A percentile compares a stretch with the other conserved stretches of the same genome.
Conservation (phyloP, 2,329 filamentous ascomycete species). For the Diaporthe amygdali region DNA sequence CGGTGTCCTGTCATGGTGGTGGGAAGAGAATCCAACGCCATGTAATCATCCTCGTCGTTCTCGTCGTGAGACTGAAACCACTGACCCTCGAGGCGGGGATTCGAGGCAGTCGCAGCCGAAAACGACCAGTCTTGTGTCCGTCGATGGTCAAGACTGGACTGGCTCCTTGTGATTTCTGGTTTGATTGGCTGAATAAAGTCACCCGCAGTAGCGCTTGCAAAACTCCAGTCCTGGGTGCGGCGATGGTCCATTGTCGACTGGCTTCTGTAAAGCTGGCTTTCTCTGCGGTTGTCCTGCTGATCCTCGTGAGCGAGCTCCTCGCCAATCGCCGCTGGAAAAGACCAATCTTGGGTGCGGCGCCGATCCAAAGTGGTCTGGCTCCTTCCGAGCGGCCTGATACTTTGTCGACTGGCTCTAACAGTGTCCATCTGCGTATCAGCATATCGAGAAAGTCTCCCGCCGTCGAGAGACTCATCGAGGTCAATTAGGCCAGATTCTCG, state of each 20-base stretch:
- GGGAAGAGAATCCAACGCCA: conserved; percentile 25
- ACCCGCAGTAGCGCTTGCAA: conserved; percentile 18
- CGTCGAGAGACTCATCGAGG: conserved; percentile 64
- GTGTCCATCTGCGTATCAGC: conserved; percentile 61
- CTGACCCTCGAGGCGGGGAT: conserved; percentile 43
- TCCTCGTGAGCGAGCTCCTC: conserved; percentile 9
- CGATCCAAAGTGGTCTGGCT: conserved; percentile 48
- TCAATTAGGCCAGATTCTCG: conserved; percentile 54
- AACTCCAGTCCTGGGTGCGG: conserved; percentile 26
- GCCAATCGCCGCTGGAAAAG: conserved; percentile 11
- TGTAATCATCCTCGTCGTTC: conserved; percentile 39
- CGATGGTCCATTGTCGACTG: conserved; percentile 25
- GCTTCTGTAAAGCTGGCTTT: conserved; percentile 24
- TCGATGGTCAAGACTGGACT: conserved; percentile 56
- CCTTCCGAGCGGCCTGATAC: conserved; percentile 50
- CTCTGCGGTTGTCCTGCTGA: conserved; percentile 15
- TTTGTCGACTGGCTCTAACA: conserved; percentile 56
- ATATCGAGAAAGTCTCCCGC: conserved; percentile 61
- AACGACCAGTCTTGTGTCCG: conserved; percentile 61
- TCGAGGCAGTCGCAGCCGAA: conserved; percentile 53
- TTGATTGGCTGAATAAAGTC: background rate
- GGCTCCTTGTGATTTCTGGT: conserved; percentile 22
- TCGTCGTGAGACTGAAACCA: conserved; percentile 41
- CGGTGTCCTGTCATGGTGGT: conserved; percentile 16
- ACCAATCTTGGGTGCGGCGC: conserved; percentile 26